A percentile compares a stretch with the other conserved stretches of the same genome.
phyloP scores from a whole-genome alignment of 768 basidiomycete species.

The Leucogyrophana mollusca region DNA sequence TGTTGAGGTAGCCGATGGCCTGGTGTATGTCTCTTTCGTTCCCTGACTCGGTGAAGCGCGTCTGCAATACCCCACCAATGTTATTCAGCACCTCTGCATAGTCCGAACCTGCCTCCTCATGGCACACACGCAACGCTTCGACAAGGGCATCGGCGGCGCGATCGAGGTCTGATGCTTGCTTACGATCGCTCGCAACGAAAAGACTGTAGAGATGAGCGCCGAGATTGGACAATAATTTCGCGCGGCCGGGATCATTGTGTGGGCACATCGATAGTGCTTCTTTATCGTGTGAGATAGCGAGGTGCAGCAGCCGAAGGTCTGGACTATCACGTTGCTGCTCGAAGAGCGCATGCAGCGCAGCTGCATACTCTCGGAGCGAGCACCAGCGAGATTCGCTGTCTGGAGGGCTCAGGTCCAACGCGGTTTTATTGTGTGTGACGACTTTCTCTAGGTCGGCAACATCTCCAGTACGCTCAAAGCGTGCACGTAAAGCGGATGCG shows the following conservation, averaged over 20 bases:
- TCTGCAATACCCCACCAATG: not conserved
- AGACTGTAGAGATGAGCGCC: too few species aligned
- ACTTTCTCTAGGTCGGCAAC: constrained; percentile 14
- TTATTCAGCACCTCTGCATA: not conserved
- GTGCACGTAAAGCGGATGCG: constrained; percentile 14
- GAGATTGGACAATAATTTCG: too few species aligned
- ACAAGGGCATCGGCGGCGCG: too few species aligned
- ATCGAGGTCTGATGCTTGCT: too few species aligned
- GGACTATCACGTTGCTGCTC: constrained; percentile 8
- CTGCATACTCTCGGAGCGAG: constrained; percentile 19
- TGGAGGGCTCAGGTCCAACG: constrained; percentile 5
- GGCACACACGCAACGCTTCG: too few species aligned
- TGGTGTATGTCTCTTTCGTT: not conserved
- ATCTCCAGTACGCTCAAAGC: constrained; percentile 16
- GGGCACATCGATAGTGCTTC: constrained; percentile 13
- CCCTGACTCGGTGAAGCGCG: not conserved
- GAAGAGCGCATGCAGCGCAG: constrained; percentile 14
- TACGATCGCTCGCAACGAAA: too few species aligned
- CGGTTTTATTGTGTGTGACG: constrained; percentile 11
- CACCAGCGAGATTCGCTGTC: constrained; percentile 11
- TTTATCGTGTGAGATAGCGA: constrained; percentile 13
- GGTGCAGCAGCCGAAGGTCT: constrained; percentile 15
- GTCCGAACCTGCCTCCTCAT: too few species aligned
- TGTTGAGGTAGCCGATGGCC: not conserved
- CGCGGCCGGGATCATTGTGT: too few species aligned